Evolutionary conservation across 2,329 filamentous ascomycete genomes (phyloP), one percentile per base, ranked within the genome.

Genomic region (Epichloe coenophiala): DNA sequence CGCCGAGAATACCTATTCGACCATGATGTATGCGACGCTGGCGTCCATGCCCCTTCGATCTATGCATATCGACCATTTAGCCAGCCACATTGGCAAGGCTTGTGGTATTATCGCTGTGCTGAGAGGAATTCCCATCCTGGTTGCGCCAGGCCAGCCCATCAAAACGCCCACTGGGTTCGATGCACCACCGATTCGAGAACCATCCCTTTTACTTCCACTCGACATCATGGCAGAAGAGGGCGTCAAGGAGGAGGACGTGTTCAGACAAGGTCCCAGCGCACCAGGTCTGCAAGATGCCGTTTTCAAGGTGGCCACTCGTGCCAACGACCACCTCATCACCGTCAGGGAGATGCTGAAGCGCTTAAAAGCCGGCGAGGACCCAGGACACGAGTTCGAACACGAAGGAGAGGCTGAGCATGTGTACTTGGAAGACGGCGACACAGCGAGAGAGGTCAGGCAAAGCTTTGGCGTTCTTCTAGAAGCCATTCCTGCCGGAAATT

Each of bases 311-410:
- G 93, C 93, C 0, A 98, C 93, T 0, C 80, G 91, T 38, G 93
- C 93, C 6, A 94, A 94, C 61, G 93, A 98, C 64, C 93, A 98
- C 67, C 73, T 98, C 36, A 95, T 96, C 58, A 97, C 91, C 0
- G 91, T 86, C 2, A 76, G 89, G 53, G 88, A 95, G 64, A 95
- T 98, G 89, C 67, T 97, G 53, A 83, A 81, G 61, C 88, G 86
- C 59, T 70, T 95, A 19, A 80, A 80, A 49, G 81, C 80, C 4
- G 88, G 89, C 2, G 70, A 84, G 58, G 82, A 81, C 46, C 79
- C 87, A 0, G 88, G 84, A 0, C 91, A 96, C 63, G 88, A 87
- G 5, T 96, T 91, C 64, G 91, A 97, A 68, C 87, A 96, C 61
- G 77, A 85, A 54, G 79, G 81, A 33, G 88, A 95, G 62, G 81